Conservation (phyloP, 495 filamentous ascomycete species). For the Penicillium angulare region DNA sequence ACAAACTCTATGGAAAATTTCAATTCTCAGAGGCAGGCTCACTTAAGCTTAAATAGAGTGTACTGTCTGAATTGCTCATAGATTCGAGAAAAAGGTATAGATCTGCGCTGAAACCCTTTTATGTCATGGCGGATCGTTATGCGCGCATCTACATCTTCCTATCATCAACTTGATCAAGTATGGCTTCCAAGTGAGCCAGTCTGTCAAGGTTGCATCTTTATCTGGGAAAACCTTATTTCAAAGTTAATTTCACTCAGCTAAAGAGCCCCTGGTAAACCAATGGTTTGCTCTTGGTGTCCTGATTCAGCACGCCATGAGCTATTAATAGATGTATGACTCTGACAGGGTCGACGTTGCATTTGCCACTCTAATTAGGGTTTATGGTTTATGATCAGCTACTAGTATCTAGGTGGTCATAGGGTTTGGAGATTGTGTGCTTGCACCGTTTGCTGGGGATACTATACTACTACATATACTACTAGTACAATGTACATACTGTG, state of each 20-base stretch:
- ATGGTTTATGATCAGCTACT: constrained; percentile 7
- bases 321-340: constrained; percentile 10
- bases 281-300: no score
- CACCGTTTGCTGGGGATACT: no score
- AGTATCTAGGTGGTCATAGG: constrained; percentile 3
- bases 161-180: neutral
- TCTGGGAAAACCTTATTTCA: neutral
- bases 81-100: neutral
- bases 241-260: neutral
- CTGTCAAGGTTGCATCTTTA: constrained; percentile 10
- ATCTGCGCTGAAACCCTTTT: no score
- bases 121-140: no score
- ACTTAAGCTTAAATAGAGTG: no score
- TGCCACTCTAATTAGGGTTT: constrained; percentile 15
- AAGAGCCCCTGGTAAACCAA: neutral
- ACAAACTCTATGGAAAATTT: no score
- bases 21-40: no score
- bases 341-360: constrained; percentile 11
- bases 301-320: neutral
- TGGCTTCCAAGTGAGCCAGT: neutral
- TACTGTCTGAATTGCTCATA: no score
- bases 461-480: no score
- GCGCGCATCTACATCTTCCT: neutral
- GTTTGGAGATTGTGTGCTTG: neutral
- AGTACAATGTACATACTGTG: no score